Conservation (phyloP, 306 rosid species). For the Betula pendula region DNA sequence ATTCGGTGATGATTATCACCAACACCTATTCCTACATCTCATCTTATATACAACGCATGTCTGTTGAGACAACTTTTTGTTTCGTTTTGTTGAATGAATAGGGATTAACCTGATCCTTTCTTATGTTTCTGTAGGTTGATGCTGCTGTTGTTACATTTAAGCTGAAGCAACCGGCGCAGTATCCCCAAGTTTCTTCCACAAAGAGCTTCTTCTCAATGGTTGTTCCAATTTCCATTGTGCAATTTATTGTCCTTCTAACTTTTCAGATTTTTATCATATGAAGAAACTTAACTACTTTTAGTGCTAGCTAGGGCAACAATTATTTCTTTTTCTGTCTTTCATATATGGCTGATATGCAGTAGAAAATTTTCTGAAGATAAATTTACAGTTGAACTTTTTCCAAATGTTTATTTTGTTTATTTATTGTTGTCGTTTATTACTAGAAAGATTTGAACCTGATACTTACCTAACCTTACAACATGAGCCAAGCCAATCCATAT, state of each 20-base stretch:
- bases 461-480: not conserved
- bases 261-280: slow-evolving; percentile 10
- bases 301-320: not conserved
- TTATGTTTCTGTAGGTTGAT: slow-evolving; percentile 64
- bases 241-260: slow-evolving; percentile 16
- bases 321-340: not conserved
- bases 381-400: not conserved
- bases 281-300: not conserved
- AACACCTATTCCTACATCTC: not conserved
- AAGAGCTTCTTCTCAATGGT: slow-evolving; percentile 95
- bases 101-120: slow-evolving; percentile 23
- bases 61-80: too few species aligned
- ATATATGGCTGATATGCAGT: not conserved
- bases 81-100: slow-evolving; percentile 8
- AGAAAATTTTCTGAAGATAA: not conserved
- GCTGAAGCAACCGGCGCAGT: slow-evolving; percentile 64
- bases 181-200: slow-evolving; percentile 68
- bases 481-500: not conserved
- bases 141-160: slow-evolving; percentile 87
- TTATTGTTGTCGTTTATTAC: not conserved
- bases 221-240: slow-evolving; percentile 12
- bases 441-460: not conserved
- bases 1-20: not conserved
- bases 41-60: not conserved
- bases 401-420: not conserved